Base-by-base conservation (phyloP, 2,329 filamentous ascomycete genomes). In the Fusarium camptoceras region DNA sequence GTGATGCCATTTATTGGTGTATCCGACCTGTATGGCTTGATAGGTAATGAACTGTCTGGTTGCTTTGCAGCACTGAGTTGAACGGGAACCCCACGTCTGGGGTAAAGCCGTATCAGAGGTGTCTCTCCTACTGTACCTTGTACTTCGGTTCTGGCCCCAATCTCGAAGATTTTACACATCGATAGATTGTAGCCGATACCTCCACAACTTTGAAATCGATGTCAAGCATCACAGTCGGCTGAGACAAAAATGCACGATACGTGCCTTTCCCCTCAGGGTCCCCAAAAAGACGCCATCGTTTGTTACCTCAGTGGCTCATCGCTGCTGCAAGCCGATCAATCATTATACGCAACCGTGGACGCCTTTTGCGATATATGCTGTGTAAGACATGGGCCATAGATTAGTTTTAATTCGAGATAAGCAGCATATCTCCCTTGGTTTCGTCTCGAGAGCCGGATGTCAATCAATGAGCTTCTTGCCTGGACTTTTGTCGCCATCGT, bases 281-380 rank as follows among this genome's bases (percentile, higher is more conserved):
- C 51, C 50, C 54, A 61, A 44, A 41, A 61, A 48, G 49, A 47
- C 55, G 49, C 64, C 49, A 48, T 51, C 59, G 55, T 47, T 58
- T 63, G 24, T 27, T 18, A 53, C 55, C 67, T 56, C 48, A 51
- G 46, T 43, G 27, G 49, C 55, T 56, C 41, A 39, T 54, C 27
- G 18, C 51, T 49, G 64, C 55, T 49, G 64, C 55, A 70, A 61
- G 51, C 64, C 67, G 55, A 64, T 46, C 49, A 57, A 55, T 53
- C 50, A 64, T n/a, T 16, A 27, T 42, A 41, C 31, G 30, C 25
- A 53, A 37, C 34, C 56, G 70, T 70, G 64, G 55, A 54, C 34
- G 31, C 22, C 24, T 28, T 42, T 30, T 34, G 49, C 48, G 43
- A 55, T 51, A 39, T 51, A 43, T 50, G 37, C 53, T n/a, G n/a